Evolutionary conservation across 2,329 filamentous ascomycete species (phyloP), one percentile per base, ranked within the genome.

Genomic region (Penicillium sclerotigenum): DNA sequence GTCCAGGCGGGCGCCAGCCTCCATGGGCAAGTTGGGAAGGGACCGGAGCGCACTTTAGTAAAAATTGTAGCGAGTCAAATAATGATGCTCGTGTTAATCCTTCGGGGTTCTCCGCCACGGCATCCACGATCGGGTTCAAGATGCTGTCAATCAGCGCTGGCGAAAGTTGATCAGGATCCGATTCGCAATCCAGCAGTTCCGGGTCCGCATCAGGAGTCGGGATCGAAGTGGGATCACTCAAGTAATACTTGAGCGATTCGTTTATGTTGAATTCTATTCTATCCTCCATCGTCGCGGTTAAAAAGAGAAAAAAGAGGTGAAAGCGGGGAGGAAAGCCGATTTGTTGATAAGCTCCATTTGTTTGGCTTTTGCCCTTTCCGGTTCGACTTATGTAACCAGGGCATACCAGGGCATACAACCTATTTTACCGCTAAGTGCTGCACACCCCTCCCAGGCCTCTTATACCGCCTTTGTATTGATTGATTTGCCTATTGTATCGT

Each of bases 161-260:
- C 28, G 90, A 90, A 63, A 96, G 83, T 48, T 87, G 83, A 69
- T 97, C 91, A 49, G 91, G 89, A 66, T 97, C 91, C 73, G 89
- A 89, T 79, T 97, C 94, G 83, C 90, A 95, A 72, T 97, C 93
- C 66, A 91, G 82, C 20, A 99, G 84, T 57, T 88, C 84, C 42
- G 86, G 76, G 65, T 94, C 89, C 54, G 92, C 94, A 73, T 97
- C 93, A 41, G 89, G 87, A 2, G 92, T 97, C 8, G 88, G 81
- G 54, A 97, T 89, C 37, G 85, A 84, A 43, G 86, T 81, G 9
- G 94, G 93, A 73, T 97, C 93, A 77, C 91, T 95, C 83, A 97
- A 90, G 77, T 97, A 99, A 73, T 90, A 85, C 81, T 96, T 97
- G 75, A 97, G 88, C 63, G 91, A 91, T 79, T 96, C 89, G 74